phyloP scores from a whole-genome alignment of 768 basidiomycete genomes.

The Lactarius deliciosus region DNA sequence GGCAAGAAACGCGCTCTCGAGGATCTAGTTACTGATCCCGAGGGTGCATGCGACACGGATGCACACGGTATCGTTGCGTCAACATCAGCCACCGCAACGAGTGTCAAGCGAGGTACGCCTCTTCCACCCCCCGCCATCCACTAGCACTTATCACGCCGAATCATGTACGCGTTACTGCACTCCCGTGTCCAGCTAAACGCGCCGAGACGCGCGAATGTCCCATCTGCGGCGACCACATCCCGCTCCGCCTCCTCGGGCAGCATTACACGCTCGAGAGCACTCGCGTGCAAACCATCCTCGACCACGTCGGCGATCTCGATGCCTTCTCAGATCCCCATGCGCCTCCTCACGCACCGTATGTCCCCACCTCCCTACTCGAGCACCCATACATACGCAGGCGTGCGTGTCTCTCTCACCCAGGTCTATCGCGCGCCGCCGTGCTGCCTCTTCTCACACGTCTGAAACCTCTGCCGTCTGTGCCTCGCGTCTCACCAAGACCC shows the following conservation, averaged over 20 bases:
- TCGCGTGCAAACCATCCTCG: conserved; percentile 66
- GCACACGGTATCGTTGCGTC: not conserved
- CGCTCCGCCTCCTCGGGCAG: conserved; percentile 63
- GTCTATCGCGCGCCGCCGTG: conserved; percentile 40
- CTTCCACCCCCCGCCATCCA: not conserved
- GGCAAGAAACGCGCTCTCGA: conserved; percentile 7
- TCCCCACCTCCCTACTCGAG: conserved; percentile 19
- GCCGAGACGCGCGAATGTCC: conserved; percentile 77
- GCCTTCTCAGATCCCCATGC: conserved; percentile 46
- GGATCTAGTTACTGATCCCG: not conserved
- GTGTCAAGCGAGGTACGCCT: conserved; percentile 20
- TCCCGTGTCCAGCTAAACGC: conserved; percentile 51
- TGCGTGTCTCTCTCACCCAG: conserved; percentile 33
- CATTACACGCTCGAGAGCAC: conserved; percentile 68
- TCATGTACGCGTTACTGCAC: not conserved
- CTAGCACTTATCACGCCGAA: not conserved
- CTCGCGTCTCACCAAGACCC: conserved; percentile 46
- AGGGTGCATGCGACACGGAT: not conserved
- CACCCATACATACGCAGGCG: conserved; percentile 6
- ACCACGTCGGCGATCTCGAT: conserved; percentile 60
- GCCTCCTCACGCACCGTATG: conserved; percentile 53
- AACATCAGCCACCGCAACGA: conserved; percentile 3
- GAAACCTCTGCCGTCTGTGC: conserved; percentile 32
- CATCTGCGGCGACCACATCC: conserved; percentile 69
- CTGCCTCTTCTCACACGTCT: conserved; percentile 42